Percentiles rank a stretch among this genome's conserved stretches.
Conservation (phyloP, 805 yeast species). For the Ogataea sp. region DNA sequence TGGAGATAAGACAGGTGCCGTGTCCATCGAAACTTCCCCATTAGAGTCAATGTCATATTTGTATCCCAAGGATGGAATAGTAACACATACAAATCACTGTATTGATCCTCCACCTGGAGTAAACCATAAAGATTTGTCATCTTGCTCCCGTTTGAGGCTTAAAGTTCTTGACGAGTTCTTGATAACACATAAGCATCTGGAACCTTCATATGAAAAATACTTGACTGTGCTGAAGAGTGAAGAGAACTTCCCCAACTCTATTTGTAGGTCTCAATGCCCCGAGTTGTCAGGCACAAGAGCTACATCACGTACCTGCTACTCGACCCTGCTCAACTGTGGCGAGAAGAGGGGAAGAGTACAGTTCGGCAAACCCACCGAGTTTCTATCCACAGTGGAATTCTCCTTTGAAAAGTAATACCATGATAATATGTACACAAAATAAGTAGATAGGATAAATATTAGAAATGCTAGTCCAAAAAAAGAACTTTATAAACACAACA, state of each 20-base stretch:
- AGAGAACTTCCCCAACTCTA: conserved; percentile 3
- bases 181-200: background rate
- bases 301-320: conserved; percentile 4
- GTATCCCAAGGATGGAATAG: background rate
- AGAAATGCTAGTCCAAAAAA: no score
- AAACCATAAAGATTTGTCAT: conserved; percentile 1
- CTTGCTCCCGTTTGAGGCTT: background rate
- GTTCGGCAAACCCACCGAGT: background rate
- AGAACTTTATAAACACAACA: no score
- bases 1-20: conserved; percentile 5
- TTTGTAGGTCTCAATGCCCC: conserved; percentile 3
- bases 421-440: background rate
- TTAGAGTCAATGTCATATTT: conserved; percentile 1
- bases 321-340: background rate
- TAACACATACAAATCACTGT: conserved; percentile 7
- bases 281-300: conserved; percentile 2
- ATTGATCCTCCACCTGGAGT: conserved; percentile 2
- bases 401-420: background rate
- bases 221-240: conserved; percentile 3
- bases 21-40: conserved; percentile 7
- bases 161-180: background rate
- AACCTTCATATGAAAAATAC: conserved; percentile 1
- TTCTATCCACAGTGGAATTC: background rate
- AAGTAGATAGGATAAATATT: no score
- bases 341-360: background rate